Evolutionary conservation across 1,284 basidiomycete genomes (phyloP).

Genomic region (Ganoderma sinense): DNA sequence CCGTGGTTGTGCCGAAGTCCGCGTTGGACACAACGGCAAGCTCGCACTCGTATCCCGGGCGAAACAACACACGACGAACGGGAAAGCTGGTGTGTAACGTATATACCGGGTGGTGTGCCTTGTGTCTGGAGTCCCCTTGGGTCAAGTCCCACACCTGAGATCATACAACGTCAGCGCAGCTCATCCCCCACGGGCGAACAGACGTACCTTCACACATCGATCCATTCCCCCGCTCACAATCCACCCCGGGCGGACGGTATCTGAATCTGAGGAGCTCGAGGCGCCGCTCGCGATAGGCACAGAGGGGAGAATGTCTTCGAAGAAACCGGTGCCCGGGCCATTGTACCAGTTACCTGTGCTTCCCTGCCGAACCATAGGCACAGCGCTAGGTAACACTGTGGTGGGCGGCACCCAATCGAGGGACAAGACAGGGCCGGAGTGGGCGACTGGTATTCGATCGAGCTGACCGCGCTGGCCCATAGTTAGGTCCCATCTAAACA

Average conservation of each 20-base stretch:
- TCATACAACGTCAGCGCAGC: constrained; percentile 17
- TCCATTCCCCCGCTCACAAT: constrained; percentile 86
- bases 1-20: constrained; percentile 53
- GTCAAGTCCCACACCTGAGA: constrained; percentile 80
- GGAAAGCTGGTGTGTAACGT: constrained; percentile 80
- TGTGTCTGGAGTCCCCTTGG: constrained; percentile 54
- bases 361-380: constrained; percentile 16
- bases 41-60: constrained; percentile 84
- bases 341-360: constrained; percentile 36
- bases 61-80: constrained; percentile 79
- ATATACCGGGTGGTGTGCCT: constrained; percentile 71
- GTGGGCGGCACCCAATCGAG: constrained; percentile 74
- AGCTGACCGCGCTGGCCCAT: constrained; percentile 75
- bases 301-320: constrained; percentile 38
- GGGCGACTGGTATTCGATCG: constrained; percentile 81
- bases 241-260: constrained; percentile 69
- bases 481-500: constrained; percentile 77
- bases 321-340: constrained; percentile 32
- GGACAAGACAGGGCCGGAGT: constrained; percentile 77
- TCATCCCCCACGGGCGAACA: too few relatives aligned
- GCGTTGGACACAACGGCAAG: constrained; percentile 75
- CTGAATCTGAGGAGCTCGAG: constrained; percentile 20
- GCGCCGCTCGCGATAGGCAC: constrained; percentile 26
- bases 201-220: constrained; percentile 75
- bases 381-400: constrained; percentile 17